phyloP scores from a whole-genome alignment of 2,329 filamentous ascomycete genomes.

The Botrytis sinoallii region DNA sequence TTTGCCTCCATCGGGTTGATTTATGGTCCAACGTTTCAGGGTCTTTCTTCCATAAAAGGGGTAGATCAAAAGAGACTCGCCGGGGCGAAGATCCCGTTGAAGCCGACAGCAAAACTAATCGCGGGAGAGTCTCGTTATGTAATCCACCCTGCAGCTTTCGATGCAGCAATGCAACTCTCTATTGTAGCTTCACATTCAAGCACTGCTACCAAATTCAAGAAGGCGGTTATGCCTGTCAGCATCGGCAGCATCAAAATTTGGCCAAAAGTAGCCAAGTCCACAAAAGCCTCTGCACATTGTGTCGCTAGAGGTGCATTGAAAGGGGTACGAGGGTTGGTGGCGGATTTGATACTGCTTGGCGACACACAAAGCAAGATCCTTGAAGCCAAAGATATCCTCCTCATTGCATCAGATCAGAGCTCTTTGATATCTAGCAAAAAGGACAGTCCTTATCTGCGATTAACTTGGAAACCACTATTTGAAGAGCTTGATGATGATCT shows the following conservation, averaged over 20 bases:
- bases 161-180: not conserved
- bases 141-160: constrained; percentile 38
- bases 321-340: not conserved
- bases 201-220: not conserved
- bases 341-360: not conserved
- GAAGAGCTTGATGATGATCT: not conserved
- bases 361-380: not conserved
- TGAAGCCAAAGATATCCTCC: not conserved
- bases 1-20: not conserved
- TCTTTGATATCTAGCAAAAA: not conserved
- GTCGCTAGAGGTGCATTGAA: not conserved
- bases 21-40: not conserved
- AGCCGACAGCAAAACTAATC: not conserved
- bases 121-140: constrained; percentile 32
- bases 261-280: not conserved
- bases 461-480: not conserved
- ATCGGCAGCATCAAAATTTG: not conserved
- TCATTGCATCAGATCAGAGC: not conserved
- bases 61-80: not conserved
- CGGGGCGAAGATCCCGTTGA: not conserved
- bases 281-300: not conserved
- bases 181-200: not conserved
- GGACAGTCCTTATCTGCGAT: not conserved
- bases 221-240: not conserved
- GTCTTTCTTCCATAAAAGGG: not conserved